A percentile compares a stretch with the other conserved stretches of the same genome.
Evolutionary conservation across 2,329 filamentous ascomycete species (phyloP).

Genomic region (Penicillium corylophilum): DNA sequence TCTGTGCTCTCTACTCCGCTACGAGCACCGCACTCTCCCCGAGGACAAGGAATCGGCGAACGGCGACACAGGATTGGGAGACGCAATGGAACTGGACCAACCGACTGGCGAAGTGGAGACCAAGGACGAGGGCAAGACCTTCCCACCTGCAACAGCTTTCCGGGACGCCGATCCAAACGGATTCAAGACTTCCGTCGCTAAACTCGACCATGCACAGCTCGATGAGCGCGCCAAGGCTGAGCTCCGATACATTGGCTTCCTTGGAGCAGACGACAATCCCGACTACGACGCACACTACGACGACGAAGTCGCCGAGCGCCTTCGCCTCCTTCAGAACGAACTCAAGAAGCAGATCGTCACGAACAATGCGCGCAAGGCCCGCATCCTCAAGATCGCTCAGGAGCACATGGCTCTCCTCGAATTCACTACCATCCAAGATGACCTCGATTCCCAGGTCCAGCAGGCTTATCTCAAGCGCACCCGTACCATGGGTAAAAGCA

Average conservation of each 20-base stretch:
- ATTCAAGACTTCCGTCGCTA: constrained; percentile 77
- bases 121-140: constrained; percentile 38
- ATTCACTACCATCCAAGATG: constrained; percentile 93
- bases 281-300: constrained; percentile 90
- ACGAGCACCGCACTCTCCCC: constrained; percentile 58
- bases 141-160: constrained; percentile 74
- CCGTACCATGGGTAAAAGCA: constrained; percentile 87
- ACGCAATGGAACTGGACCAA: constrained; percentile 51
- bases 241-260: constrained; percentile 83
- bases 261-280: constrained; percentile 66
- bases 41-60: constrained; percentile 58
- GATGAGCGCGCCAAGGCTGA: constrained; percentile 92
- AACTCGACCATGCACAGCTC: constrained; percentile 79
- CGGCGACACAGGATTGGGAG: constrained; percentile 44
- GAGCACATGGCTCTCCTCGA: constrained; percentile 96
- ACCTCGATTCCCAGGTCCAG: constrained; percentile 92
- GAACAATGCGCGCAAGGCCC: constrained; percentile 87
- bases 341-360: constrained; percentile 79
- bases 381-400: constrained; percentile 81
- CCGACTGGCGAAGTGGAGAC: constrained; percentile 46
- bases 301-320: constrained; percentile 86
- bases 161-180: constrained; percentile 71
- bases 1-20: constrained; percentile 75
- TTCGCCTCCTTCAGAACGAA: constrained; percentile 79
- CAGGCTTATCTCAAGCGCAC: constrained; percentile 95